Evolutionary conservation across 1,139 yeast genomes (phyloP), one percentile per base, ranked within the genome.

Genomic region (Geotrichum bryndzae): DNA sequence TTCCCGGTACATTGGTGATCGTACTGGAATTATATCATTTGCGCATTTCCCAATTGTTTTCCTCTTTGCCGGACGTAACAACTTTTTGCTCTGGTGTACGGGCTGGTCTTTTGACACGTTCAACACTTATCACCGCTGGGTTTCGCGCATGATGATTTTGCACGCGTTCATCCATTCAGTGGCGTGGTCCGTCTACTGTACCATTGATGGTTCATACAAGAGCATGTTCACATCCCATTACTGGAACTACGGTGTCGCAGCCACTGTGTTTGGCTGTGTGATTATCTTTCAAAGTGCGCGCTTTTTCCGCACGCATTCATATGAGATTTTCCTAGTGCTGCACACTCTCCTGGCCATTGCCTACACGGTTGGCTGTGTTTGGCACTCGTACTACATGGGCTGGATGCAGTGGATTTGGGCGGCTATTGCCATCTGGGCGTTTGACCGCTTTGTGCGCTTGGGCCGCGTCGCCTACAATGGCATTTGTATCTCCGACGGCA

Each of bases 21-120:
- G 95, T 72, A 72, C 86, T 1, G 90, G 87, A 31, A 72, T 82
- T 23, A 69, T 84, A 63, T 76, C 81, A 4, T 69, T 80, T 57
- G 78, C 79, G 61, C 76, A 81, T 62, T 72, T 83, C 61, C 90
- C 90, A 5, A 62, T 81, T 7, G 69, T 83, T 54, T 75, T 84
- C 25, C 72, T 85, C 54, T 84, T 86, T 70, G 84, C 86, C 11
- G 88, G 88, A 22, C 78, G 90, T 75, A 88, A 88, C 72, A 88
- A 87, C 70, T 74, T 87, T 59, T 73, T 88, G 68, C 83, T 84
- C 66, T 80, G 82, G 78, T 57, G 84, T 53, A 84, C 90, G 2
- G 88, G 90, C 53, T 85, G 90, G 87, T 78, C 82, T 29, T 81
- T 81, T 67, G 76, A 85, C 1, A 80, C 88, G 54, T 86, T 87